Evolutionary conservation across 371 early-diverging fungal genomes (phyloP), one percentile per base, ranked within the genome.

Genomic region (Actinomortierella wolfii): DNA sequence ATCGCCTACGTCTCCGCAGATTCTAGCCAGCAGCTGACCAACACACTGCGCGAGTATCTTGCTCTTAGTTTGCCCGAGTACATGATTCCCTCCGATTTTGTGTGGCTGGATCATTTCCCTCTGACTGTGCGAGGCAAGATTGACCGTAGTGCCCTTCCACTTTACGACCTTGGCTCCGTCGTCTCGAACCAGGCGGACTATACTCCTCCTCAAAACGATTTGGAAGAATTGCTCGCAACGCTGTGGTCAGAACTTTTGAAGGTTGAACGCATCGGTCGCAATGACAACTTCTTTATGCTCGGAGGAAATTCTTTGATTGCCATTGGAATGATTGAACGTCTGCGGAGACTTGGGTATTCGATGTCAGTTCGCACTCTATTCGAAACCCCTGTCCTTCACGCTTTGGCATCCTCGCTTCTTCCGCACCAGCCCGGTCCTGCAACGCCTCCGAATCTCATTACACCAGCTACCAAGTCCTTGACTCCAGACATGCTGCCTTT

Each of bases 1-100:
- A 47, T 64, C 0, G 64, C 64, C 0, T 63, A 63, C 40, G 57
- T 63, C 2, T 21, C 57, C 0, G 54, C 54, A 0, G 18, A 34
- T 5, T 41, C 18, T 39, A 17, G n/a, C 23, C 15, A 14, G 4
- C 51, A 49, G 50, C 41, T 70, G 0, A 56, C 51, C 5, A 21
- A 15, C 4, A 42, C 29, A 7, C 49, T 63, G 7, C 61, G 61
- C 9, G 1, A 20, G 1, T 29, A 61, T 28, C 46, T 70, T 29
- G 17, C 49, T 1, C 5, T 42, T 0, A 21, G 29, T 1, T 28
- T 70, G 14, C 71, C 71, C 3, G 65, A 61, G 2, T 70, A 70
- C 44, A 70, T 69, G 70, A 48, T 69, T 3, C 70, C 70, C 5
- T 17, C 52, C 40, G 60, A 55, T 4, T 68, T 59, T 42, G 63